Base-by-base conservation (phyloP, 1,139 yeast species). In the Yamadazyma triangularis region DNA sequence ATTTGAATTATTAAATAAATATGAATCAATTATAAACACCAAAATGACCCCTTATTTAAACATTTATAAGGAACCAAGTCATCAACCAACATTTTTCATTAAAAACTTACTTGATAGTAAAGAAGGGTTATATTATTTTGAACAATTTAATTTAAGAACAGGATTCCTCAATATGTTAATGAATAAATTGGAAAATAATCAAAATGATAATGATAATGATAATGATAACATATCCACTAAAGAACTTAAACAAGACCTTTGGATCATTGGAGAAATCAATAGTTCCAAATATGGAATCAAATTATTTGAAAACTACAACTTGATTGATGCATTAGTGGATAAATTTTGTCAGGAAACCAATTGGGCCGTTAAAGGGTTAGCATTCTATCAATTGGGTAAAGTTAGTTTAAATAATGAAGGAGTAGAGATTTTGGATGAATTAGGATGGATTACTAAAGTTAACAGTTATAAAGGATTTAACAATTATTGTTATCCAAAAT, bases 221-320 rank as follows among this genome's bases (percentile, higher is more conserved):
- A 26, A 39, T 8, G 21, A 25, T 5, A 31, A 4, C 30, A 35
- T 26, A 16, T 38, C 39, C 7, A 21, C 39, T 85, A 21, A 84
- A 81, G 47, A 18, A 10, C 53, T 88, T 16, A 86, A 85, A 48
- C 87, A 89, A 11, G 76, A 83, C 29, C 50, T 89, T 28, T 91
- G 97, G 96, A 82, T 94, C 3, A 67, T 86, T 26, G 96, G 96
- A 0, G 80, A 80, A 45, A 79, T 88, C 24, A 88, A 89, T 2
- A 74, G 88, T 8, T 74, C 83, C 1, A 66, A 66, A 19, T 62
- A 68, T 33, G 96, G 95, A 0, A 76, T 82, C 19, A 74, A 76
- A 26, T 63, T 86, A 24, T 54, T 87, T 11, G 20, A 18, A 18
- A 18, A 18, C 9, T 18, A 18, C 20, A 45, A 42, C 15, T 24